phyloP scores from a whole-genome alignment of 1,139 yeast species.

The Kodamaea alishanica region DNA sequence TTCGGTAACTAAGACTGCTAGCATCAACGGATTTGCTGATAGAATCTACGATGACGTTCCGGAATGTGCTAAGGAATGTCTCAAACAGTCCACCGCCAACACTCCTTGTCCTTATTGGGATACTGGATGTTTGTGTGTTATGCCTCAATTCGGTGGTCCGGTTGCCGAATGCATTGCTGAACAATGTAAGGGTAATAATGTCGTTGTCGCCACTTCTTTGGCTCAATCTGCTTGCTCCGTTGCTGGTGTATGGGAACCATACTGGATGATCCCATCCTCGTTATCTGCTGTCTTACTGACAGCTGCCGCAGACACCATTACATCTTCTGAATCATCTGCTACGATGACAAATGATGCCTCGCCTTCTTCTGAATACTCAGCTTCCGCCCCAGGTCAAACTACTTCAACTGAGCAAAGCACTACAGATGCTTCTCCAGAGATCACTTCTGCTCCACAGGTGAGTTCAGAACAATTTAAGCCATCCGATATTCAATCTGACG shows the following conservation, averaged over 20 bases:
- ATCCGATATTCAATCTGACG: too few species aligned
- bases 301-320: conserved; percentile 19
- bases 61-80: conserved; percentile 44
- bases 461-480: too few species aligned
- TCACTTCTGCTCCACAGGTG: conserved; percentile 1
- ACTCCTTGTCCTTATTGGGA: conserved; percentile 56
- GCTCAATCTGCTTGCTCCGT: conserved; percentile 40
- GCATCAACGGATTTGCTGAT: conserved; percentile 54
- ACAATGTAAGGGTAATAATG: conserved; percentile 36
- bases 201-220: conserved; percentile 33
- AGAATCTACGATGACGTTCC: conserved; percentile 40
- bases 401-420: conserved; percentile 1
- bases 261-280: conserved; percentile 41
- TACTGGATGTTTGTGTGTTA: conserved; percentile 51
- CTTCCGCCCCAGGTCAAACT: background rate
- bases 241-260: conserved; percentile 41
- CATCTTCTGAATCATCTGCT: conserved; percentile 10
- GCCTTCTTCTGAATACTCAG: conserved; percentile 2
- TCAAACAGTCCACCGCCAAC: conserved; percentile 21
- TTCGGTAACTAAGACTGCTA: conserved; percentile 44
- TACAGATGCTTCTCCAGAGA: background rate
- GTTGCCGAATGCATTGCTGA: conserved; percentile 45
- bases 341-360: conserved; percentile 6
- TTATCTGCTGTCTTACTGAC: conserved; percentile 26
- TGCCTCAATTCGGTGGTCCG: conserved; percentile 42